Base-by-base conservation (phyloP, 805 yeast species). In the Komagataella phaffii region DNA sequence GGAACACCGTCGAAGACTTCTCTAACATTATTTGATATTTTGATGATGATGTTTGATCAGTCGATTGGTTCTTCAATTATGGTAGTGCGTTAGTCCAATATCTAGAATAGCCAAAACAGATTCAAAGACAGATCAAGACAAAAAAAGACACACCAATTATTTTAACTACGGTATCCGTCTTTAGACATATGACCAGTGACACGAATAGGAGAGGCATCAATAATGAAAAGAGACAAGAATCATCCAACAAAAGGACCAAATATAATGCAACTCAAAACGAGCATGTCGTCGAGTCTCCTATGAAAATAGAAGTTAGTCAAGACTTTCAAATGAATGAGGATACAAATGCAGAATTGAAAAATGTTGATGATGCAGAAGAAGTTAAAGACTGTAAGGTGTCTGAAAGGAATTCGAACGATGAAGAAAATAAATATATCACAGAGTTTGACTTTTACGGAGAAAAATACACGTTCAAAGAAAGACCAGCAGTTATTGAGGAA, bases 401-500 rank as follows among this genome's bases (percentile, higher is more conserved):
- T 3, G 56, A 56, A 17, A 60, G 57, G 2, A 62, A 58, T 3
- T 53, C 50, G 6, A 58, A 56, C 8, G 59, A 58, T 5, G 60
- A 55, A 36, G 65, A 64, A 50, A 66, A 63, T 0, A 58, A 52
- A 7, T 58, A 55, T 2, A 71, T 71, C 51, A 71, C 73, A 3
- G 69, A 72, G 2, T 82, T 83, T 64, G 74, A 74, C 40, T 83
- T 82, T 63, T 95, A 88, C 61, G 96, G 96, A 1, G 79, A 78
- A 14, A 73, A 76, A 53, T 88, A 90, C 64, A 79, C 87, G 19
- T 93, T 85, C 67, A 87, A 85, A 59, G 98, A 91, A 64, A 74
- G 97, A 53, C 93, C 98, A 0, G 88, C 96, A 3, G 98, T 89
- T 3, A 74, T 90, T 8, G 99, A 91, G 63, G 99, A 93, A 61